Evolutionary conservation across 345 rosid species (phyloP).

Genomic region (Triadica sebifera): DNA sequence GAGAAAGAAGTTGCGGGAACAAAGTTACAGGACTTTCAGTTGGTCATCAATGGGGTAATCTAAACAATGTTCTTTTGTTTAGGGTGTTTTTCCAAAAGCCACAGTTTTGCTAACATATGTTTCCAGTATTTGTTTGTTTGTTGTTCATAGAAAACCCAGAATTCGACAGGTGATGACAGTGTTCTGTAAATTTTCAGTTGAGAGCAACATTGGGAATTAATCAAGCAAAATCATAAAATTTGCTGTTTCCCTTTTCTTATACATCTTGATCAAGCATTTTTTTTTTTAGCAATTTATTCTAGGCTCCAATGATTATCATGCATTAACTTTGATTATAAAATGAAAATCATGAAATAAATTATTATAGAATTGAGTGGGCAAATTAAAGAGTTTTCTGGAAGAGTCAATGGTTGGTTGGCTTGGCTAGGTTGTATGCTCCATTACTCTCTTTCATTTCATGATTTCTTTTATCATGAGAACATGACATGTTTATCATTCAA

Average conservation of each 20-base stretch:
- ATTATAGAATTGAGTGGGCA: no score
- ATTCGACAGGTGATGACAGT: slow-evolving; percentile 3
- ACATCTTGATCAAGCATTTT: no score
- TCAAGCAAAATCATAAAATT: slow-evolving; percentile 6
- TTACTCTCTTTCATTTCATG: no score
- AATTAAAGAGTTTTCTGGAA: no score
- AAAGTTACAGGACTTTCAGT: not conserved
- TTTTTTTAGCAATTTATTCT: no score
- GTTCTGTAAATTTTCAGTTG: slow-evolving; percentile 23
- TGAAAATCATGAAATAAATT: no score
- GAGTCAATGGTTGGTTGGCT: no score
- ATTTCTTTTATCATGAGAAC: no score
- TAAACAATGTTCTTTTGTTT: not conserved
- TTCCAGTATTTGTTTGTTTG: slow-evolving; percentile 23
- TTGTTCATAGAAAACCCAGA: slow-evolving; percentile 24
- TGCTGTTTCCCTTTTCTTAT: not conserved
- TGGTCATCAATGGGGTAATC: slow-evolving; percentile 12
- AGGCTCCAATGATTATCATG: no score
- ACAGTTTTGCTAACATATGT: slow-evolving; percentile 41
- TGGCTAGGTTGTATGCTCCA: no score
- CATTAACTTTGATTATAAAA: no score
- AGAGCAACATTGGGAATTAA: not conserved
- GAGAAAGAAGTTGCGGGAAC: not conserved
- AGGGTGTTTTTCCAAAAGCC: slow-evolving; percentile 34
- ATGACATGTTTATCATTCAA: no score